phyloP scores from a whole-genome alignment of 805 yeast genomes.

The Starmera caribaea region DNA sequence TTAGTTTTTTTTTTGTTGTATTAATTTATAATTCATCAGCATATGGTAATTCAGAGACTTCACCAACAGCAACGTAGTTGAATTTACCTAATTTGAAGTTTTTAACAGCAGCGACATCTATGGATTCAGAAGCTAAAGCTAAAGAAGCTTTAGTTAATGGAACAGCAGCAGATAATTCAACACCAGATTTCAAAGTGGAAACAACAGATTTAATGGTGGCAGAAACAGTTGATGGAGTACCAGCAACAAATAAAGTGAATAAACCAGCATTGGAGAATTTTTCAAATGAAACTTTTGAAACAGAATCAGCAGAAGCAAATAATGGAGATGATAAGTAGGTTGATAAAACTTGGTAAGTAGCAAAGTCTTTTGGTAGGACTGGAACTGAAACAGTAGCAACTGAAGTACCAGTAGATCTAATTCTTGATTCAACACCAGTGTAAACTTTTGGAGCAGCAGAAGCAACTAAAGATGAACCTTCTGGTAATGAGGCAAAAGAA shows the following conservation, averaged over 20 bases:
- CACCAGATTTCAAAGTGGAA: slow-evolving; percentile 40
- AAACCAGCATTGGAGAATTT: slow-evolving; percentile 74
- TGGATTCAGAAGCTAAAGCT: slow-evolving; percentile 30
- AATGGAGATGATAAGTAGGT: slow-evolving; percentile 55
- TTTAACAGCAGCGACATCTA: slow-evolving; percentile 29
- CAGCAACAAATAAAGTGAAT: slow-evolving; percentile 60
- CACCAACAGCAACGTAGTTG: slow-evolving; percentile 87
- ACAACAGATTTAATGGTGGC: slow-evolving; percentile 53
- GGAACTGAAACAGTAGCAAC: slow-evolving; percentile 81
- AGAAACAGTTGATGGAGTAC: slow-evolving; percentile 49
- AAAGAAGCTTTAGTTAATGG: slow-evolving; percentile 37
- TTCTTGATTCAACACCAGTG: slow-evolving; percentile 62
- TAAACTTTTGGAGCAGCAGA: slow-evolving; percentile 32
- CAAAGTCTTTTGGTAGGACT: slow-evolving; percentile 50
- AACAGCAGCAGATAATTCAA: slow-evolving; percentile 50
- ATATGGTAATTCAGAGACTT: slow-evolving; percentile 76
- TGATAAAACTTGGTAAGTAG: slow-evolving; percentile 61
- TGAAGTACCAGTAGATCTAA: slow-evolving; percentile 53
- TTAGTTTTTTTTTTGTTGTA: background rate
- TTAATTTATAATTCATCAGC: slow-evolving; percentile 69
- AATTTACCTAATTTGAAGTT: slow-evolving; percentile 46
- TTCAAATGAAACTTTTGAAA: slow-evolving; percentile 42
- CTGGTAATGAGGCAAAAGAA: slow-evolving; percentile 51
- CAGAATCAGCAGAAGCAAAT: slow-evolving; percentile 41
- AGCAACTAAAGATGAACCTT: slow-evolving; percentile 41